Base-by-base conservation (phyloP, 345 rosid genomes). In the Streptanthus diversifolius region DNA sequence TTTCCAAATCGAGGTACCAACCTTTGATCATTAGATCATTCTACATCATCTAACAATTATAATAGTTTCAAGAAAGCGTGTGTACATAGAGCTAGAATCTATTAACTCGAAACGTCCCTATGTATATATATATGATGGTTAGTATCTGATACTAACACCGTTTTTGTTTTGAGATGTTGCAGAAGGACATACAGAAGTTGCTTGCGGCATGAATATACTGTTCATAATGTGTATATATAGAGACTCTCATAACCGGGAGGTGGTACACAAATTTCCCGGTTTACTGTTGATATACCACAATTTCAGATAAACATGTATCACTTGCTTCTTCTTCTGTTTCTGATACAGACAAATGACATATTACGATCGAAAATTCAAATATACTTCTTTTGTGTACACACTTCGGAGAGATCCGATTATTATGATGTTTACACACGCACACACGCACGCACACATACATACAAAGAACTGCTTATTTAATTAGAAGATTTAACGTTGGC, bases 1-100 rank as follows among this genome's bases (percentile, higher is more conserved):
- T 71, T 85, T 87, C 73, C 93, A 87, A 79, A 88, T 89, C 13
- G 96, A 95, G 99, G 99, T 93, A 64, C 29, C 3, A 8, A 30
- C 32, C 41, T 22, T 49, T 22, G 54, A 49, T 21, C 21, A 5
- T 49, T 21, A 11, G 30, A 49, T 14, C 29, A 49, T 21, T 4
- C 30, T 19, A 8, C 53, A 4, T 48, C 53, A 48, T 48, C 58
- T 54, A 29, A 29, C 22, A 29, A 54, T 8, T 9, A 8, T 3
- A 54, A 27, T n/a, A 54, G 37, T n/a, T 54, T 37, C 21, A n/a
- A 29, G 37, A 54, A 9, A 53, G 15, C 2, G 18, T 25, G 57
- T 9, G 12, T 44, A 18, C 11, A 22, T 15, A 25, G 9, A 35
- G 27, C 27, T 22, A 22, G 18, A 25, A 44, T 21, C 17, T 59